A percentile compares a stretch with the other conserved stretches of the same genome.
These are phyloP conservation scores for Cryphonectria japonica DNA, from an alignment of 2,329 filamentous ascomycete species.

Conservation along the genomic window DNA sequence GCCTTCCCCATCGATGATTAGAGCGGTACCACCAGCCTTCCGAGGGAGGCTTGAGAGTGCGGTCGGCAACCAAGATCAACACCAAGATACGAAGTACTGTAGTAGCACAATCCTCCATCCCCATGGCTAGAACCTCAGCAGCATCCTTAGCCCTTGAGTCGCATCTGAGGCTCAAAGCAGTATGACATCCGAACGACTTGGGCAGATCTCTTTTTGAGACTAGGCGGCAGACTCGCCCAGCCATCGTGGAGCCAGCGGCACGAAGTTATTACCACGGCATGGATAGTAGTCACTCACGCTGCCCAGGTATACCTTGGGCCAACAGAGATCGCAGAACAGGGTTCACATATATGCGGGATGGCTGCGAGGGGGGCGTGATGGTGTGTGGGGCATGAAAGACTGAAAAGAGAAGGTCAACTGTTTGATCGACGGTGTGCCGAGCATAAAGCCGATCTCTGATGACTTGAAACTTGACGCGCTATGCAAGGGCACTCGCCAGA, in stretches of 20 bases:
- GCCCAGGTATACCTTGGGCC: conserved; percentile 4
- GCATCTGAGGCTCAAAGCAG: conserved; percentile 13
- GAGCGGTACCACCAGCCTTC: neutral
- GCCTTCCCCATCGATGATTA: neutral
- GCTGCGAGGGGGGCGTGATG: conserved; percentile 2
- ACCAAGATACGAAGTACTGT: neutral
- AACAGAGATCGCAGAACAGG: neutral
- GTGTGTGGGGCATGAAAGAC: conserved; percentile 21
- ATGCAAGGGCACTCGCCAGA: conserved; percentile 22
- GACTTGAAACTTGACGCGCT: conserved; percentile 30
- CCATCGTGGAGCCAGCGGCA: neutral
- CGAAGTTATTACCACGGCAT: neutral
- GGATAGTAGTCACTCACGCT: neutral
- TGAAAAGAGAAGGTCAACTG: conserved; percentile 24
- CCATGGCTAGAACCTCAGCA: neutral
- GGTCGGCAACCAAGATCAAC: neutral
- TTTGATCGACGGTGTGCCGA: conserved; percentile 27
- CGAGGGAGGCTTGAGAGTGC: neutral
- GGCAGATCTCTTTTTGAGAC: conserved; percentile 12
- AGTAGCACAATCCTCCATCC: neutral
- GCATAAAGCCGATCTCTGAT: conserved; percentile 25
- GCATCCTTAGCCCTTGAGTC: neutral
- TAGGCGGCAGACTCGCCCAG: conserved; percentile 13
- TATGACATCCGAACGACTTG: conserved; percentile 12
- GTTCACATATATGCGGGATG: conserved; percentile 9